These are phyloP conservation scores for Coniosporium apollinis DNA, from an alignment of 495 filamentous ascomycete species.

Conservation along the genomic window DNA sequence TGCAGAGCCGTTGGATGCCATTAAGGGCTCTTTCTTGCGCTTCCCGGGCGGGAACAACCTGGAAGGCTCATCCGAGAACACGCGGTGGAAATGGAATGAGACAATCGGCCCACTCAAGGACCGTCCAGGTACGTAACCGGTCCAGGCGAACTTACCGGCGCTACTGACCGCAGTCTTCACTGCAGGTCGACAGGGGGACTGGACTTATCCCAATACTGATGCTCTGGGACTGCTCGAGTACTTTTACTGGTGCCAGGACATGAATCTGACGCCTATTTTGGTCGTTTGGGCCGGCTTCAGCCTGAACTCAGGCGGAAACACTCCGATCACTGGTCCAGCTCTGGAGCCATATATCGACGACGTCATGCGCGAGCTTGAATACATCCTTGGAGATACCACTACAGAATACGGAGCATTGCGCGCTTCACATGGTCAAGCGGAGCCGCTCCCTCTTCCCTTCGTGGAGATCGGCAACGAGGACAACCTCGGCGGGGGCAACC, in stretches of 20 bases:
- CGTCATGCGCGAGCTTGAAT: conserved; percentile 52
- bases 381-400: conserved; percentile 35
- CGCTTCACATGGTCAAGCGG: conserved; percentile 36
- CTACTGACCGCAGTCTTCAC: too few species aligned
- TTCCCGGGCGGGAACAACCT: conserved; percentile 22
- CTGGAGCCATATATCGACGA: conserved; percentile 36
- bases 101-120: conserved; percentile 21
- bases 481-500: too few species aligned
- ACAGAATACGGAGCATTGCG: conserved; percentile 42
- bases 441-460: conserved; percentile 40
- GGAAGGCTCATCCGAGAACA: too few species aligned
- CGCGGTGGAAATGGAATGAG: conserved; percentile 22
- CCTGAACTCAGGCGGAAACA: conserved; percentile 15
- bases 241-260: conserved; percentile 20
- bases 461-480: conserved; percentile 35
- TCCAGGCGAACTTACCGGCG: too few species aligned
- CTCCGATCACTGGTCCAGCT: conserved; percentile 21
- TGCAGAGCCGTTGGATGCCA: conserved; percentile 18
- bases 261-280: conserved; percentile 20
- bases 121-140: too few species aligned
- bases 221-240: conserved; percentile 23
- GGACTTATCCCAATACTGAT: conserved; percentile 23
- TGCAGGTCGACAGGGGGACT: conserved; percentile 21
- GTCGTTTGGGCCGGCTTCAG: conserved; percentile 19
- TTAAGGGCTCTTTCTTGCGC: conserved; percentile 11